Base-by-base conservation (phyloP, 148 eudicot species). In the Vaccinium corymbosum region DNA sequence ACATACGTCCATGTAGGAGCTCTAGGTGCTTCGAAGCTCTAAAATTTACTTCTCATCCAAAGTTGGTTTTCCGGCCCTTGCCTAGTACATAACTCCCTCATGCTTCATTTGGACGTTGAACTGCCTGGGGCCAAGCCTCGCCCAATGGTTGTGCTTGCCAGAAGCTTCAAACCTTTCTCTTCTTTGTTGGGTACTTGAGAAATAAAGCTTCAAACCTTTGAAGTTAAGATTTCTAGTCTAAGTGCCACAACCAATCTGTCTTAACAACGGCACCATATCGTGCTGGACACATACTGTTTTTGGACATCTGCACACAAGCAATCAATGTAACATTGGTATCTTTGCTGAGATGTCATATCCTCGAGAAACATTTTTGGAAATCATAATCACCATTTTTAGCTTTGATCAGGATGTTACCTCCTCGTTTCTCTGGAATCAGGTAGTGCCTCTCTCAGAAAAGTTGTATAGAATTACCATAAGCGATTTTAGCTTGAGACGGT, bases 61-160 rank as follows among this genome's bases (percentile, higher is more conserved):
- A n/a, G 70, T n/a, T n/a, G 1, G 70, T 64, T 64, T 27, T 20
- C 9, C n/a, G 70, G 8, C n/a, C 10, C 70, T 64, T 64, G 6
- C 70, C 70, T 17, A 64, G 70, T 64, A 64, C 27, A n/a, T n/a
- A 64, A 7, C 70, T 57, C 5, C 4, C 62, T 15, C 62, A 17
- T 15, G n/a, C 62, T 57, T 57, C 62, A 16, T 19, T 57, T 64
- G 70, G 7, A 64, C 20, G 70, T 7, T 20, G 6, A 64, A 64
- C n/a, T 1, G 55, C 3, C 55, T 7, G 7, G 27, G 25, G 8
- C 46, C 2, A n/a, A n/a, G 27, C 98, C 90, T 86, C 25, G 7
- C 6, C 6, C 22, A 19, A 6, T 19, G n/a, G 6, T 5, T 4
- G 46, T 42, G 46, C 46, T 42, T 42, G 46, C 46, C 6, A 42